phyloP scores from a whole-genome alignment of 345 rosid genomes.

The Lumnitzera racemosa region DNA sequence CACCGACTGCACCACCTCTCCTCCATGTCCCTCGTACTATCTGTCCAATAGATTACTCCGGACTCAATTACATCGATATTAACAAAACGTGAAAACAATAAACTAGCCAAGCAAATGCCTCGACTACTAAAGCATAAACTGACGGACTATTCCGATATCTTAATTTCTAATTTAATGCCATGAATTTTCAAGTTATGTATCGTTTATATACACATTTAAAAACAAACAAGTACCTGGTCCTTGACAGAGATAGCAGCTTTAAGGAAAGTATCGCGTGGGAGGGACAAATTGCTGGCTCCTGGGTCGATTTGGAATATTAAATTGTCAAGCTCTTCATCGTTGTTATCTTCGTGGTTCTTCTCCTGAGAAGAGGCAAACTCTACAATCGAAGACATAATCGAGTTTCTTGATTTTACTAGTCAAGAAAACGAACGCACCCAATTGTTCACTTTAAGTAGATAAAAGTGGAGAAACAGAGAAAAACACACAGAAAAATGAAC shows the following conservation, averaged over 20 bases:
- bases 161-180: too few relatives aligned
- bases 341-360: constrained; percentile 1
- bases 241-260: constrained; percentile 66
- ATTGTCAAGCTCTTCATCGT: constrained; percentile 23
- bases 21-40: constrained; percentile 66
- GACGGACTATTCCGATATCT: too few relatives aligned
- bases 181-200: not conserved
- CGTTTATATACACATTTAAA: not conserved
- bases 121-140: too few relatives aligned
- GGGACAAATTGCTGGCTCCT: constrained; percentile 18
- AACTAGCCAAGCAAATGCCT: not conserved
- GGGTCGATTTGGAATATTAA: constrained; percentile 29
- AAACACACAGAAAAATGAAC: too few relatives aligned
- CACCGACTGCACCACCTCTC: constrained; percentile 10
- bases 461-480: too few relatives aligned
- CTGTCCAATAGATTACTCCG: constrained; percentile 14
- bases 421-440: too few relatives aligned
- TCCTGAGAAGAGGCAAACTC: too few relatives aligned
- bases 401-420: too few relatives aligned
- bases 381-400: too few relatives aligned
- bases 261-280: constrained; percentile 40
- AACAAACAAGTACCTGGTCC: constrained; percentile 35
- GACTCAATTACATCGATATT: not conserved
- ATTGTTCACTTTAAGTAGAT: too few relatives aligned
- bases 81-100: not conserved